Evolutionary conservation across 2,329 filamentous ascomycete species (phyloP), one percentile per base, ranked within the genome.

Genomic region (Aspergillus carbonarius): DNA sequence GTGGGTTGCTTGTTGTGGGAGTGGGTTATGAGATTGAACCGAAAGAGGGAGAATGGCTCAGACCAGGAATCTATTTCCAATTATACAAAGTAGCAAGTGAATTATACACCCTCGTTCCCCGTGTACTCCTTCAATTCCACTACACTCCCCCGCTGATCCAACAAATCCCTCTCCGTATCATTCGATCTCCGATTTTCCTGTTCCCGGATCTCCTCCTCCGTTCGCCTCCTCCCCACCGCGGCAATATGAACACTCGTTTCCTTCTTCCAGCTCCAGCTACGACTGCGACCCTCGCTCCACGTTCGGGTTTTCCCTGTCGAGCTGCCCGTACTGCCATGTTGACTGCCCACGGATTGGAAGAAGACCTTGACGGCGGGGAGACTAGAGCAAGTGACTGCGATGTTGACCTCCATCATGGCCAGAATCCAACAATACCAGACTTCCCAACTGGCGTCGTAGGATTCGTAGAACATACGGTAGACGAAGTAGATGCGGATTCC

Each of bases 381-480:
- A 20, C 57, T 56, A 3, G 57, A 55, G 3, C 53, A 59, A 18
- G 20, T 42, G 2, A 42, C 34, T 1, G 57, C 57, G 8, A 59
- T 47, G 8, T 51, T 34, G 15, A 59, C 18, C 39, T 59, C 57
- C 39, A 59, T 18, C 39, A 56, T 35, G 1, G 40, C 57, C 15
- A 59, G 9, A n/a, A 57, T 30, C 57, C 57, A 59, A 6, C 53
- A 56, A 15, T 59, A 59, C 57, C 57, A 59, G 17, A n/a, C 54
- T 7, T 27, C 32, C 57, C 57, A 57, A 10, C 47, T 39, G 0
- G 47, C 34, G 20, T 59, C 57, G 15, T 56, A 59, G 4, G 47
- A 17, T 4, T 15, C 13, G 25, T 56, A 59, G 15, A 52, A 59
- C 27, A 57, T n/a, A 8, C 34, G 13, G 12, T 48, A 55, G 5